Evolutionary conservation across 495 filamentous ascomycete species (phyloP).

Genomic region (Neurospora hispaniola): DNA sequence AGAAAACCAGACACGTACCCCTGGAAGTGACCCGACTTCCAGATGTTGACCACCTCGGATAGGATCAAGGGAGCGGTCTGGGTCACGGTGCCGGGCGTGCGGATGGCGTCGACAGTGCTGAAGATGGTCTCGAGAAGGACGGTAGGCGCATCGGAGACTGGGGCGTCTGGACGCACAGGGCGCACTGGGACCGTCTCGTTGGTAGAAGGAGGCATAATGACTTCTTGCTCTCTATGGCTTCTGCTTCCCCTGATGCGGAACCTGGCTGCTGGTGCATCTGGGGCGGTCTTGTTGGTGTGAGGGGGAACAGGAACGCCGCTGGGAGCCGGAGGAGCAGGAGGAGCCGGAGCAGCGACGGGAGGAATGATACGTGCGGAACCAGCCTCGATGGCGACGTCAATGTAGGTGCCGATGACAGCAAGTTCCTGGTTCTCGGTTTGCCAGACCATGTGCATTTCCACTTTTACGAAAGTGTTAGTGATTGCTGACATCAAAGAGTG

Average conservation of each 20-base stretch:
- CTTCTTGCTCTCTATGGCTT: not conserved
- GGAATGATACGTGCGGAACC: constrained; percentile 9
- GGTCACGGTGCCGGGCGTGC: constrained; percentile 41
- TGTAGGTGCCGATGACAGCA: constrained; percentile 50
- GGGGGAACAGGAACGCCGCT: constrained; percentile 2
- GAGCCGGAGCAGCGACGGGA: constrained; percentile 1
- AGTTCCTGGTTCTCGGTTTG: constrained; percentile 31
- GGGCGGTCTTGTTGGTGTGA: not conserved
- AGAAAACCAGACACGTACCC: constrained; percentile 6
- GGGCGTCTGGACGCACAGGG: constrained; percentile 5
- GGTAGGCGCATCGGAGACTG: constrained; percentile 20
- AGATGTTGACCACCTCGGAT: constrained; percentile 36
- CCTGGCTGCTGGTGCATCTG: not conserved
- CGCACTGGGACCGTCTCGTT: not conserved
- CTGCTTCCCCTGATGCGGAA: not conserved
- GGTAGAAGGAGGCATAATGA: not conserved
- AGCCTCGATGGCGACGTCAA: constrained; percentile 41
- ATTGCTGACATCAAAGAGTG: not conserved
- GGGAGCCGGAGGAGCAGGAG: constrained; percentile 10
- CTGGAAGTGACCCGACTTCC: constrained; percentile 40
- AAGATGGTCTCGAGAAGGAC: constrained; percentile 46
- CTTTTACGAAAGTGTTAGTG: constrained; percentile 22
- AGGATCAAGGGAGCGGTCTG: constrained; percentile 48
- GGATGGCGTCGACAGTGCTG: constrained; percentile 39
- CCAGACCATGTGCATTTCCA: constrained; percentile 61